phyloP scores from a whole-genome alignment of 768 basidiomycete species.

The Fomitopsis serialis region DNA sequence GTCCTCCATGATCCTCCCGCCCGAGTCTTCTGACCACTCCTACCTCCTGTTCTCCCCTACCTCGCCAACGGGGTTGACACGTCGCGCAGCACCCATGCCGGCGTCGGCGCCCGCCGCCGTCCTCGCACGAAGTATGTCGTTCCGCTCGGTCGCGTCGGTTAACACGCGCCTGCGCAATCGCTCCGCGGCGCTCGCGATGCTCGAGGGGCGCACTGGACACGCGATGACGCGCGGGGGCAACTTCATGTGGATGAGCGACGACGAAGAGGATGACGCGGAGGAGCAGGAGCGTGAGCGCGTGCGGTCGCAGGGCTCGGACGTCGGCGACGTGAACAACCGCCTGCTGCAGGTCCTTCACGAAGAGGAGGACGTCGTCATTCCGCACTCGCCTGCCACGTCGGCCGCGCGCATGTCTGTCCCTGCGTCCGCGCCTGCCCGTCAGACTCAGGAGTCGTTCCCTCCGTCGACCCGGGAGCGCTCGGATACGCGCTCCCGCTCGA shows the following conservation, averaged over 20 bases:
- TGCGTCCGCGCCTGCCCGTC: conserved; percentile 5
- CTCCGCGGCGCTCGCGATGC: conserved; percentile 55
- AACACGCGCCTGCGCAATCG: conserved; percentile 42
- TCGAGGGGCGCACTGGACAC: conserved; percentile 46
- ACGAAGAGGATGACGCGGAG: conserved; percentile 42
- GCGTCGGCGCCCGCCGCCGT: conserved; percentile 16
- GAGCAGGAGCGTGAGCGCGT: conserved; percentile 43
- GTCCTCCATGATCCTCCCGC: conserved; percentile 9
- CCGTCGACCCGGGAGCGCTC: not conserved
- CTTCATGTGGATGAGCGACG: conserved; percentile 68
- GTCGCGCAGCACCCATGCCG: conserved; percentile 31
- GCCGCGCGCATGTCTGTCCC: conserved; percentile 11
- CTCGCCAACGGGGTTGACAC: conserved; percentile 6
- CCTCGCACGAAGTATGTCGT: conserved; percentile 12
- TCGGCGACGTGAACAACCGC: conserved; percentile 28
- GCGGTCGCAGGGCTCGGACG: conserved; percentile 6
- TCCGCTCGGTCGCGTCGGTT: conserved; percentile 39
- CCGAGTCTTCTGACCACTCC: conserved; percentile 14
- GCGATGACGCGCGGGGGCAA: conserved; percentile 30
- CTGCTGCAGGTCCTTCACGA: conserved; percentile 23
- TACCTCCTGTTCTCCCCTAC: conserved; percentile 19
- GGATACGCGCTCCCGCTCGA: not conserved
- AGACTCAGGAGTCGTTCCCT: not conserved
- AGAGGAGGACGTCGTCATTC: conserved; percentile 23
- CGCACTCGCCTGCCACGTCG: conserved; percentile 7